Percentiles rank a stretch among this genome's conserved stretches.
Evolutionary conservation across 805 yeast genomes (phyloP).

Genomic region (baker's yeast (Saccharomyces cerevisiae)): DNA sequence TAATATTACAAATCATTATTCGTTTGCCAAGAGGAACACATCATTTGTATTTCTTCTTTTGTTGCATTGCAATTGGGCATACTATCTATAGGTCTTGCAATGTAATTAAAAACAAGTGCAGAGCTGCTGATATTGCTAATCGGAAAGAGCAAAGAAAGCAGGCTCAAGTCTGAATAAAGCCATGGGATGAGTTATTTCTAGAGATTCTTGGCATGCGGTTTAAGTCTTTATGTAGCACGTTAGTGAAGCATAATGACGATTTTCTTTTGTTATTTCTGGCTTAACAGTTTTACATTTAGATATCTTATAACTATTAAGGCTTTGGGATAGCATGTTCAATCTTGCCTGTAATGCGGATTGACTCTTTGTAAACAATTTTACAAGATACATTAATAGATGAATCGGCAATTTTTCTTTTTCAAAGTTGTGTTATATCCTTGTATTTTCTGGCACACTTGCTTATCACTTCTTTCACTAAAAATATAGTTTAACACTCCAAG

Average conservation of each 20-base stretch:
- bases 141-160: neutral
- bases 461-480: constrained; percentile 8
- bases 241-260: constrained; percentile 46
- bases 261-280: constrained; percentile 53
- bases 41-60: neutral
- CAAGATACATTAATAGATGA: too few species aligned
- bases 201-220: too few species aligned
- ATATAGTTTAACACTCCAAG: neutral
- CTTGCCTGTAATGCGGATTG: constrained; percentile 17
- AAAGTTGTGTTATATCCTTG: too few species aligned
- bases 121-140: neutral
- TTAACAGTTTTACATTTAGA: constrained; percentile 51
- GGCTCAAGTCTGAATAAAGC: neutral
- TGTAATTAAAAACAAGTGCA: too few species aligned
- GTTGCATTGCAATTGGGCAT: neutral
- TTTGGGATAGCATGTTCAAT: constrained; percentile 9
- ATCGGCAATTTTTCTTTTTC: too few species aligned
- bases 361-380: constrained; percentile 59
- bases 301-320: constrained; percentile 34
- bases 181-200: too few species aligned
- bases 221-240: too few species aligned
- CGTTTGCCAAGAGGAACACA: neutral
- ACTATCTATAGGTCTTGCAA: neutral
- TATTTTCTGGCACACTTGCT: too few species aligned
- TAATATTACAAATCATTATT: neutral